Evolutionary conservation across 2,329 filamentous ascomycete species (phyloP), one percentile per base, ranked within the genome.

Genomic region (Pseudogymnoascus sp.): DNA sequence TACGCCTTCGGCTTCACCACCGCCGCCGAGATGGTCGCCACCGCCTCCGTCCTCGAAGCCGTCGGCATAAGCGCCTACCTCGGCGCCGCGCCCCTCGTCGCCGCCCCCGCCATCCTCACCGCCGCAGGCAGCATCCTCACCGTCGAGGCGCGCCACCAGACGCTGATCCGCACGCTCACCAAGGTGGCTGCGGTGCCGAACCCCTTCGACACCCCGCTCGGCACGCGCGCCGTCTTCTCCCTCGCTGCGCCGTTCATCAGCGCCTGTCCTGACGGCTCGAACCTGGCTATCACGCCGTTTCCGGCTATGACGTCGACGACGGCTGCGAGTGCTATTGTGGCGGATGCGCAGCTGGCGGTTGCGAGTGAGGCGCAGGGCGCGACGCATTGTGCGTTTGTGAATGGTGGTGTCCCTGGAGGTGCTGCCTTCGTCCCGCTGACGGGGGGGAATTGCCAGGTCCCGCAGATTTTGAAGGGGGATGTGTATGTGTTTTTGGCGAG

Each of bases 1-100:
- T 92, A 92, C 79, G 83, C 88, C 78, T 92, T 92, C 72, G 80
- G 79, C 23, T 85, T 89, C 74, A 86, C 84, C 61, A 82, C 86
- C 69, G 86, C 87, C 59, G 78, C 79, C 21, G 77, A 78, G 71
- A 91, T 92, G 85, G 82, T 92, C 38, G 83, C 81, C 60, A 88
- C 86, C 2, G 88, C 88, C 13, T 81, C 82, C 68, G 78, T 91
- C 21, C 83, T 92, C 64, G 89, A 92, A 76, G 88, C 84, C 70
- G 82, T 90, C 64, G 88, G 88, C 74, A 82, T 91, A 33, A 88
- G 86, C n/a, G 88, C 88, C 67, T 82, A 83, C 76, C 83, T 91
- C 13, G 88, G 88, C 65, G 88, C 87, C 26, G 87, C 87, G 13
- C 84, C 87, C 4, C 79, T 90, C 33, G 75, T 91, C 66, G 79